Conservation (phyloP, 495 filamentous ascomycete species). For the Podospora appendiculata region DNA sequence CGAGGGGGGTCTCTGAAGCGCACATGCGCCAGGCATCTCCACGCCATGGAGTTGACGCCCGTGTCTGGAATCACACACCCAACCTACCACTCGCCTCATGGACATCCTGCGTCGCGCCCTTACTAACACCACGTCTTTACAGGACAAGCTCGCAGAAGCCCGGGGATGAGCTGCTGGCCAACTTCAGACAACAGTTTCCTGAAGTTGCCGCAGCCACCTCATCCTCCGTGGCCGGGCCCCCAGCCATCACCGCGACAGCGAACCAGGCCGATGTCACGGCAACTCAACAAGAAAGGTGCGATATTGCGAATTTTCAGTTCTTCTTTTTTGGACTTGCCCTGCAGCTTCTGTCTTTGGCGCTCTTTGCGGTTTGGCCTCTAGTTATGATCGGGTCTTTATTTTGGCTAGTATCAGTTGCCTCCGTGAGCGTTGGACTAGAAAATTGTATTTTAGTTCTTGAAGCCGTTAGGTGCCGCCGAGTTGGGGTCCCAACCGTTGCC, state of each 20-base stretch:
- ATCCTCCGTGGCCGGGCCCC: conserved; percentile 19
- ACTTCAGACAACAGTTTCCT: conserved; percentile 74
- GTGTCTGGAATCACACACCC: no score
- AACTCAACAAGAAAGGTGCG: conserved; percentile 45
- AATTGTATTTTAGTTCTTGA: no score
- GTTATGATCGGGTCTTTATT: no score
- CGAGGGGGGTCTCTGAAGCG: background rate
- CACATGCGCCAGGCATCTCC: background rate
- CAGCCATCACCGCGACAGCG: conserved; percentile 28
- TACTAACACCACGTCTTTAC: conserved; percentile 2
- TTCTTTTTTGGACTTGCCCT: background rate
- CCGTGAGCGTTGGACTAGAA: no score
- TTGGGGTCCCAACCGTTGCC: background rate
- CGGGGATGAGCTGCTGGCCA: conserved; percentile 70
- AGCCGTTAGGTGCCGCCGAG: no score
- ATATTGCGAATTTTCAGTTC: conserved; percentile 6
- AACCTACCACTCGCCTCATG: background rate
- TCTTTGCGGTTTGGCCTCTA: background rate
- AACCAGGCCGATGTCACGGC: conserved; percentile 31
- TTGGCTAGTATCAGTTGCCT: no score
- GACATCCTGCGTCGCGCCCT: background rate
- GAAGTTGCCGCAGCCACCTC: conserved; percentile 43
- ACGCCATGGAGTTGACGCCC: background rate
- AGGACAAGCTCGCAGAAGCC: conserved; percentile 86
- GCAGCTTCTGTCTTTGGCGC: background rate